Evolutionary conservation across 176 grass and related monocot species (phyloP), one percentile per base, ranked within the genome.

Genomic region (Oryza coarctata): DNA sequence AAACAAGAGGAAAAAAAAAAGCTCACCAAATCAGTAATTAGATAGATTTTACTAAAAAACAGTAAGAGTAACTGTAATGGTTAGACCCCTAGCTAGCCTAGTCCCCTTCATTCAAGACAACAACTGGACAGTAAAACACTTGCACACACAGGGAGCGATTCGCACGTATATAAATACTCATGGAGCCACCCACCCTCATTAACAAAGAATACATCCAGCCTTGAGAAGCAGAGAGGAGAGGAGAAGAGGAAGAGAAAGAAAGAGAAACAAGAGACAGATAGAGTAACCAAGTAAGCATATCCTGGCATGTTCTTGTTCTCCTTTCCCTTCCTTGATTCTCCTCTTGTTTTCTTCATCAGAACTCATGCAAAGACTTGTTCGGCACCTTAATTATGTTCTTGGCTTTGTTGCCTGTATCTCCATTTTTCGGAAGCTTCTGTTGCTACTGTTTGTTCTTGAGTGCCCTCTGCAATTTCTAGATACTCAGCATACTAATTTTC

Each of bases 131-230:
- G 22, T 27, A 75, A 76, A 34, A 11, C 3, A 28, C 40, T 43
- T 60, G 71, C 41, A 45, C 8, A 45, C 52, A 58, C 50, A 73
- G 66, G 78, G 20, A 60, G 47, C 29, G 68, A 86, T 38, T 25
- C 57, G 12, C 13, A 22, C 8, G 34, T 83, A 43, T 83, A 87
- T 83, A 86, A 83, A 75, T 74, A 90, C 45, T 22, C 29, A 13
- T 12, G 66, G 18, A 65, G 65, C 61, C 84, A 86, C 12, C 80
- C 80, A 74, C 75, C 35, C 73, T 58, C 69, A 80, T 80, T 90
- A 70, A 74, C 68, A 83, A 87, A 73, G 60, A 63, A 25, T 18
- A 13, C 80, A 33, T 63, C 68, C 80, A 68, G 32, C 69, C 63
- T 70, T 75, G 38, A 80, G 63, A 84, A 75, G 70, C 44, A 20